Evolutionary conservation across 768 basidiomycete species (phyloP), one percentile per base, ranked within the genome.

Genomic region (Lanmaoa rubissima): DNA sequence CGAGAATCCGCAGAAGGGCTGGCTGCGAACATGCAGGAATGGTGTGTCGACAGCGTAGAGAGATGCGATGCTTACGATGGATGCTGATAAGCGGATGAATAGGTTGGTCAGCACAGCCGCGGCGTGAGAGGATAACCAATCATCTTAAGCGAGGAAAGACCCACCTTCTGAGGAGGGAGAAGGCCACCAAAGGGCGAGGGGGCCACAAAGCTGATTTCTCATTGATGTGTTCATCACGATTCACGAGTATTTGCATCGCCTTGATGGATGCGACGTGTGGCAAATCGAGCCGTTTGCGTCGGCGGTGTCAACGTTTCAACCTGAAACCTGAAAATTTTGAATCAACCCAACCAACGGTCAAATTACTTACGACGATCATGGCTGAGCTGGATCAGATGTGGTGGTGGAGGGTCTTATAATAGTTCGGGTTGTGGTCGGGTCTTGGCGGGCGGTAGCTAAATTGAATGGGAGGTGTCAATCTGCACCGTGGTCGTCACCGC

Each of bases 401-500:
- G 35, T 26, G 24, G 7, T 26, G 24, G 10, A 19, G 32, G 32
- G 11, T 32, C 32, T 5, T 32, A 32, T 10, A 32, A 11, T 51
- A 49, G 58, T 57, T 58, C 55, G 64, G 59, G 28, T 46, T 17
- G 13, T 43, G 12, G 44, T 61, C 60, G 54, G 61, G 51, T 59
- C 41, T 38, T 39, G 48, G 61, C 40, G 26, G 43, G 43, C 34
- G 53, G 44, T 52, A 17, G 54, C 65, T 46, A 57, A 69, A 71
- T 31, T 31, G 28, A 58, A 44, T 36, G 61, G 69, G 45, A 38
- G 21, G 59, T 65, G 61, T 56, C 57, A 59, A 53, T 55, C 51
- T 52, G 58, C 58, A 51, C 69, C 51, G 62, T 61, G 69, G 65
- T 67, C 65, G 65, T 64, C 62, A 68, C 28, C 7, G 61, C 70